Evolutionary conservation across 805 yeast genomes (phyloP).

Genomic region (Candida sanyiensis): DNA sequence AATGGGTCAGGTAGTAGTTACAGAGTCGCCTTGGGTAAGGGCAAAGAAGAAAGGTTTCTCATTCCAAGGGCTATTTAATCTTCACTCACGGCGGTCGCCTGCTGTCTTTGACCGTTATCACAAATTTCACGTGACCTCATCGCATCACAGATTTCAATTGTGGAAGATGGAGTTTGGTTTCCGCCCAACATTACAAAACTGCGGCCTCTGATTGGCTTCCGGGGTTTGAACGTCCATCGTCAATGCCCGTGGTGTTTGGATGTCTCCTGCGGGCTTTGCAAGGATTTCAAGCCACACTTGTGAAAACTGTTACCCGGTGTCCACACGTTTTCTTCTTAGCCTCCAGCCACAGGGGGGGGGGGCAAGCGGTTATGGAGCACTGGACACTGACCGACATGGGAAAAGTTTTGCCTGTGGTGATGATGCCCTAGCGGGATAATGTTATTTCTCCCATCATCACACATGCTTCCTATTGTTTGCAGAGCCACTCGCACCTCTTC

Average conservation of each 20-base stretch:
- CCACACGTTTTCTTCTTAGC: too few relatives aligned
- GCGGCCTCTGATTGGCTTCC: constrained; percentile 1
- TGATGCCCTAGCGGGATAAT: too few relatives aligned
- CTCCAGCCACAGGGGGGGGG: neutral
- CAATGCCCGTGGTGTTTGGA: constrained; percentile 4
- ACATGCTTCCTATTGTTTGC: neutral
- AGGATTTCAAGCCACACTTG: constrained; percentile 2
- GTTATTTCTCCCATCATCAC: too few relatives aligned
- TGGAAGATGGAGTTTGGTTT: neutral
- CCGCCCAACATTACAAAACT: constrained; percentile 2
- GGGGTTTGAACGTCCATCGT: constrained; percentile 3
- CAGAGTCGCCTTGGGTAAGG: neutral
- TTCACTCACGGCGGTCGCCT: neutral
- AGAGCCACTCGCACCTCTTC: neutral
- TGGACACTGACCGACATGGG: too few relatives aligned
- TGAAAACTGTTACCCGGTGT: too few relatives aligned
- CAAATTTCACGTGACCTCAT: constrained; percentile 11
- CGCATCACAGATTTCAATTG: neutral
- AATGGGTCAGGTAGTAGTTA: too few relatives aligned
- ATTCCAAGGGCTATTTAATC: neutral
- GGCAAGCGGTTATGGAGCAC: neutral
- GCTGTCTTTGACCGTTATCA: neutral
- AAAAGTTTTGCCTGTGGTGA: neutral
- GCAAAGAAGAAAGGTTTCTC: neutral
- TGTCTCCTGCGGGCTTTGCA: constrained; percentile 4